Evolutionary conservation across 108 stramenopile species (phyloP), one percentile per base, ranked within the genome.

Genomic region (Nannochloropsis gaditana): DNA sequence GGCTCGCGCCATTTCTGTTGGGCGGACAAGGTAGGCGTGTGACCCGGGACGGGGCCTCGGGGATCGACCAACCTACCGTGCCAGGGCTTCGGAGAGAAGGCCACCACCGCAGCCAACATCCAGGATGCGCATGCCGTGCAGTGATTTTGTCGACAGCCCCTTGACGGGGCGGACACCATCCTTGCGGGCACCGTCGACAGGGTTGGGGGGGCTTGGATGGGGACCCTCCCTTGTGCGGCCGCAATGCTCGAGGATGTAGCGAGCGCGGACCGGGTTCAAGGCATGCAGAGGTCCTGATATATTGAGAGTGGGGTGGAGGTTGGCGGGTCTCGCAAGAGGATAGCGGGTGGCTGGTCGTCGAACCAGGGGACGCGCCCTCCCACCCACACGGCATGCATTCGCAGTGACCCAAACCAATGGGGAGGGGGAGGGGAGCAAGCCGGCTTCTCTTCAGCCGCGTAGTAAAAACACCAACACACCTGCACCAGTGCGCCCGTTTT

Each of bases 101-200:
- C 96, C 96, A 21, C 96, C 96, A 45, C 96, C 96, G 89, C 96
- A 96, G 45, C 94, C 95, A 73, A 94, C 92, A 88, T 96, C 95
- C 41, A 93, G 84, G 11, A 92, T 90, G 15, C 81, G 85, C 47
- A 88, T 31, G 41, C 90, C 92, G 1, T 59, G 11, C 79, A 93
- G 44, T 15, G 91, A 90, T 9, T 84, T 73, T n/a, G 15, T 73
- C 59, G 59, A n/a, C 59, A n/a, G 31, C 31, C 31, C 31, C 31
- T 31, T 31, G 31, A 31, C 4, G 15, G 59, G 59, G n/a, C 6
- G 19, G 6, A 15, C n/a, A 6, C 59, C n/a, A 6, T 73, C 6
- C 3, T 73, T 73, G 6, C 2, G 15, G 59, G 59, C n/a, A n/a
- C 2, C 59, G n/a, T 4, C n/a, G 59, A 0, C n/a, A n/a, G 59